These are phyloP conservation scores for Viola odorata DNA, from an alignment of 345 rosid genomes.

Conservation along the genomic window DNA sequence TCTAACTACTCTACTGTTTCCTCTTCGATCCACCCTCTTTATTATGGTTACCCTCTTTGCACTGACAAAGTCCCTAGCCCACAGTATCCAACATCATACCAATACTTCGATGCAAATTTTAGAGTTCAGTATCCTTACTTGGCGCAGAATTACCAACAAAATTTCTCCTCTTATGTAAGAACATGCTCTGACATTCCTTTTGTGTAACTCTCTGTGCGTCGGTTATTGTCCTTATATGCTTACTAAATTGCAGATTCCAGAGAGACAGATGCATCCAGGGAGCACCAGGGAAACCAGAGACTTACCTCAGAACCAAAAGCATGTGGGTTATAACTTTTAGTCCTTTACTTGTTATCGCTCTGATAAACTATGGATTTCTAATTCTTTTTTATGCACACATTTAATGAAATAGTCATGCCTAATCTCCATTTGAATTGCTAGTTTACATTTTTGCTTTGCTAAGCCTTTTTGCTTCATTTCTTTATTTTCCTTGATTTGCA, in stretches of 20 bases:
- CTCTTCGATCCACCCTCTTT: constrained; percentile 12
- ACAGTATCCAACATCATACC: constrained; percentile 17
- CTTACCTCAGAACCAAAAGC: neutral
- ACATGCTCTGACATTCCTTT: constrained; percentile 6
- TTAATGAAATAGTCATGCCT: too few relatives aligned
- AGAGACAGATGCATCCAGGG: constrained; percentile 4
- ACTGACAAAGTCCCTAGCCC: constrained; percentile 13
- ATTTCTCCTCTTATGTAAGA: constrained; percentile 29
- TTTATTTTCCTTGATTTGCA: neutral
- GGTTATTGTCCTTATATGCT: neutral
- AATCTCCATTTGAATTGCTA: too few relatives aligned
- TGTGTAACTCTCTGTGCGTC: constrained; percentile 1
- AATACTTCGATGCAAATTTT: constrained; percentile 17
- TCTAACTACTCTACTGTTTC: constrained; percentile 11
- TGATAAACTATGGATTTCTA: too few relatives aligned
- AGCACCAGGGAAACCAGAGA: neutral
- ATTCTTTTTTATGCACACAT: too few relatives aligned
- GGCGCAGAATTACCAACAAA: constrained; percentile 23
- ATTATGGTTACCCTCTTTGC: constrained; percentile 9
- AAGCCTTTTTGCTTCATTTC: neutral
- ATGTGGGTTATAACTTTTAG: constrained; percentile 1
- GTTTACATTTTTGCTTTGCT: neutral
- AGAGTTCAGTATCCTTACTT: constrained; percentile 16
- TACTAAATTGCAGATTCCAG: constrained; percentile 28
- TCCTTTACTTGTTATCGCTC: too few relatives aligned